Evolutionary conservation across 2,329 filamentous ascomycete species (phyloP).

Genomic region (Rhinocladiella similis): DNA sequence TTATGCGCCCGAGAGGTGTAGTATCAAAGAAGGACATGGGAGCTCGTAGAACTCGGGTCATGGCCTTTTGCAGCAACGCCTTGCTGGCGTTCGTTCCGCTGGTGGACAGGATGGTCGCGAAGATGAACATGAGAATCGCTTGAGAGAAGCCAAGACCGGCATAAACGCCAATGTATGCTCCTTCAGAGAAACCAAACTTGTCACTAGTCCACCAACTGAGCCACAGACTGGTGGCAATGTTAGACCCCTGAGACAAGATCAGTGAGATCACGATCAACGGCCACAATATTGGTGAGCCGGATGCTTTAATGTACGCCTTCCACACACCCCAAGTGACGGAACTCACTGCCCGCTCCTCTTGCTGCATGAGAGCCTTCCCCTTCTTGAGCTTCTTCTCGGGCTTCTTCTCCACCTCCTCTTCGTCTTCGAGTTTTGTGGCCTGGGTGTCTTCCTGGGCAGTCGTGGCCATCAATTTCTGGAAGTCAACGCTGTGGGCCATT

Average conservation of each 20-base stretch:
- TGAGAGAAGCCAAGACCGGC: slow-evolving; percentile 71
- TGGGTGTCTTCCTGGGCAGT: slow-evolving; percentile 64
- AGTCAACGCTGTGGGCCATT: slow-evolving; percentile 74
- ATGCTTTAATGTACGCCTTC: slow-evolving; percentile 72
- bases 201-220: slow-evolving; percentile 90
- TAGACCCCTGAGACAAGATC: slow-evolving; percentile 73
- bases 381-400: slow-evolving; percentile 45
- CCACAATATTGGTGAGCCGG: slow-evolving; percentile 69
- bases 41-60: slow-evolving; percentile 69
- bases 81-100: slow-evolving; percentile 81
- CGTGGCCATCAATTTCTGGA: slow-evolving; percentile 79
- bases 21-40: slow-evolving; percentile 95
- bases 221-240: slow-evolving; percentile 88
- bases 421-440: slow-evolving; percentile 45
- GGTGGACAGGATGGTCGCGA: slow-evolving; percentile 75
- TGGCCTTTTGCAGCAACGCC: slow-evolving; percentile 76
- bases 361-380: slow-evolving; percentile 52
- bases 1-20: slow-evolving; percentile 90
- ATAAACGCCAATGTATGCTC: slow-evolving; percentile 69
- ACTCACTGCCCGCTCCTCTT: slow-evolving; percentile 63
- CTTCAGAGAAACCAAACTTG: slow-evolving; percentile 67
- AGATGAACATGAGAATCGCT: slow-evolving; percentile 74
- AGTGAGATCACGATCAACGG: slow-evolving; percentile 65
- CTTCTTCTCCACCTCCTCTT: slow-evolving; percentile 52
- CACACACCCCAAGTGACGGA: slow-evolving; percentile 82